phyloP scores from a whole-genome alignment of 1,139 yeast genomes.

The Pichia sp. region DNA sequence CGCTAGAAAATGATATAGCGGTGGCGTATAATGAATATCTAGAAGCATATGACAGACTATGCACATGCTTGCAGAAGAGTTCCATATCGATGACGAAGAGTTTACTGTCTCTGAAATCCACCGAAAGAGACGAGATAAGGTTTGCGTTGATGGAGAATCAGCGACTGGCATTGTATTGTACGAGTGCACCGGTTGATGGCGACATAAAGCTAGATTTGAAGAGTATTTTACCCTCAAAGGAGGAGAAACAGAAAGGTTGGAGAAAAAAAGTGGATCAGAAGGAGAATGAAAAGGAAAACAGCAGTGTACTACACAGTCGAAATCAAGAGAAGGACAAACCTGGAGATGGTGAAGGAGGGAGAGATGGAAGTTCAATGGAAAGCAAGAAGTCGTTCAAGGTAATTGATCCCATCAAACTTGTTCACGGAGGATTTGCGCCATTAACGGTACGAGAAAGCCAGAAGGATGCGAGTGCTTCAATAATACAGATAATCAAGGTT shows the following conservation, averaged over 20 bases:
- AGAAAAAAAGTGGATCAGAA: too few relatives aligned
- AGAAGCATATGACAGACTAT: constrained; percentile 1
- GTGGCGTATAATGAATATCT: constrained; percentile 12
- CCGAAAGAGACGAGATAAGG: constrained; percentile 19
- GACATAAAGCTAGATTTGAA: constrained; percentile 1
- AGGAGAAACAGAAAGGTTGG: not conserved
- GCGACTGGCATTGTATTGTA: constrained; percentile 10
- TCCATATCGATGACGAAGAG: constrained; percentile 6
- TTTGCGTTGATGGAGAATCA: constrained; percentile 7
- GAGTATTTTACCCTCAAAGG: not conserved
- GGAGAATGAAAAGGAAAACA: not conserved
- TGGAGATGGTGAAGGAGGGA: not conserved
- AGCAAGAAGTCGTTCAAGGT: constrained; percentile 7
- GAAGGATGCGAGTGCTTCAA: constrained; percentile 11
- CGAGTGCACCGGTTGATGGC: not conserved
- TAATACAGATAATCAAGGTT: constrained; percentile 17
- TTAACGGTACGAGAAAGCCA: constrained; percentile 21
- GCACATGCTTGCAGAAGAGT: not conserved
- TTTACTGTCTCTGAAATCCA: constrained; percentile 7
- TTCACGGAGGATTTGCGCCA: constrained; percentile 29
- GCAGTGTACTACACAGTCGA: not conserved
- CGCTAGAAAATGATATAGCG: constrained; percentile 1
- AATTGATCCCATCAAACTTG: constrained; percentile 25
- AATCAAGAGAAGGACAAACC: not conserved
- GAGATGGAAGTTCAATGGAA: not conserved